phyloP scores from a whole-genome alignment of 257 asterid species.

The Solanum habrochaites region DNA sequence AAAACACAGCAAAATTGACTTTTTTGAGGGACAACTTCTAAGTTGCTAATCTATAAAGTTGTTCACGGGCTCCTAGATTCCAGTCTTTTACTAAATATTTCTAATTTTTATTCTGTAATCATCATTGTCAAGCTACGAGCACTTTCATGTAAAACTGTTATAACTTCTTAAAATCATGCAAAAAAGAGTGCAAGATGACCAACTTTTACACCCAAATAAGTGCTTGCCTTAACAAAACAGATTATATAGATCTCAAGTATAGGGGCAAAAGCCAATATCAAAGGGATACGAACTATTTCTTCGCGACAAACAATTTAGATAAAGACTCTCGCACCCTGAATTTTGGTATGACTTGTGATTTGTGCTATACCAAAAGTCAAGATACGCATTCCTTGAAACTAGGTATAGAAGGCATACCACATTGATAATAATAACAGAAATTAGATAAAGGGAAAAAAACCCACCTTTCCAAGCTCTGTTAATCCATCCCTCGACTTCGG shows the following conservation, averaged over 20 bases:
- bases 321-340: not conserved
- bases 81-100: not conserved
- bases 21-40: not conserved
- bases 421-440: not conserved
- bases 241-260: not conserved
- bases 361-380: not conserved
- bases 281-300: not conserved
- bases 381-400: not conserved
- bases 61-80: not conserved
- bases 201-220: not conserved
- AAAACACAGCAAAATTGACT: not conserved
- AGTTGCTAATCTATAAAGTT: not conserved
- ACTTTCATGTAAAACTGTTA: not conserved
- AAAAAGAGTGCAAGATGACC: not conserved
- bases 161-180: not conserved
- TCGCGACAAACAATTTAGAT: not conserved
- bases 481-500: constrained; percentile 83
- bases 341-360: not conserved
- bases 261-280: not conserved
- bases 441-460: not conserved
- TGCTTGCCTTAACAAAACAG: not conserved
- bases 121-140: not conserved
- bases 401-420: not conserved
- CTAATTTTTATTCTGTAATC: not conserved
- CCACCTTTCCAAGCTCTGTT: constrained; percentile 79